Conservation (phyloP, 306 rosid genomes). For the Castanea sativa region DNA sequence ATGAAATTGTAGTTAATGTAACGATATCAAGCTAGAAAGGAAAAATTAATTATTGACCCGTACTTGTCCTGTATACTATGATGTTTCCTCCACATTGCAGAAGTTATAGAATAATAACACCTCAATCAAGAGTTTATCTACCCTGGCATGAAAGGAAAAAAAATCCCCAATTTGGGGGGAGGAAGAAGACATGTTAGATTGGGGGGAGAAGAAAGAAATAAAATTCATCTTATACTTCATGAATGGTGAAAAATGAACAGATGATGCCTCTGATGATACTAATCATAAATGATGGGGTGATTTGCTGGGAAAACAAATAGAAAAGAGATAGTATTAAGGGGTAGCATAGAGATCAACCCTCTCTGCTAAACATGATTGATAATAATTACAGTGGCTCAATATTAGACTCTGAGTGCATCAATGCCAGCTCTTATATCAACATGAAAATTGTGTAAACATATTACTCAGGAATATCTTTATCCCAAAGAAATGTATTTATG, state of each 20-base stretch:
- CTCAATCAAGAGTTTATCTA: background rate
- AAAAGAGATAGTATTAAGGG: background rate
- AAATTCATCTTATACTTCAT: background rate
- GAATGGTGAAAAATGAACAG: background rate
- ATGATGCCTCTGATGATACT: background rate
- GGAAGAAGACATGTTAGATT: no score
- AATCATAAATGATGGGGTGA: background rate
- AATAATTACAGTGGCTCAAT: background rate
- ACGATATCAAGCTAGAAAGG: background rate
- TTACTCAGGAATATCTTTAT: background rate
- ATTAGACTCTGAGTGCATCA: background rate
- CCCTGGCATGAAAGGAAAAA: no score
- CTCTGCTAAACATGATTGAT: background rate
- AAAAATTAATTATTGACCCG: background rate
- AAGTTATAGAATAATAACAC: background rate
- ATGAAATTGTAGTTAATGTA: background rate
- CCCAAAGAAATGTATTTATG: background rate
- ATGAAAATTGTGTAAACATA: background rate
- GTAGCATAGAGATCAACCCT: background rate
- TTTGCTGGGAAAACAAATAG: background rate
- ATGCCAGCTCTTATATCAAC: background rate
- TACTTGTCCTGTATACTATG: background rate
- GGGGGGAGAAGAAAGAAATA: background rate
- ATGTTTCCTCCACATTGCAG: background rate
- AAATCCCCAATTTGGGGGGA: no score